phyloP scores from a whole-genome alignment of 148 eudicot species.

The Arctostaphylos glauca region DNA sequence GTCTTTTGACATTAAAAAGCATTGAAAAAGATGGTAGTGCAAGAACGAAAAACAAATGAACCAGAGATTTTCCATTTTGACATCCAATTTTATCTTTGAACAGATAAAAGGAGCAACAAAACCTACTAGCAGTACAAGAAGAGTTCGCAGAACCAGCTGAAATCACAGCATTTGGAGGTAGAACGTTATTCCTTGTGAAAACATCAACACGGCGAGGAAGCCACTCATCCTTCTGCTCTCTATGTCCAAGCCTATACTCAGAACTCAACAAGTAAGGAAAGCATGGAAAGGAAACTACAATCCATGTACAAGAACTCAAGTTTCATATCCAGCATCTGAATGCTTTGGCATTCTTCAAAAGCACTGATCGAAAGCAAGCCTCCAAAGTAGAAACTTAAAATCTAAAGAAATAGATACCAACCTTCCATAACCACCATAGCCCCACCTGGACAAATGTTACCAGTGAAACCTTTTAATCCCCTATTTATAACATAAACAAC shows the following conservation, averaged over 20 bases:
- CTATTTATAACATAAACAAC: not conserved
- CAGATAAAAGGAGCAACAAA: conserved; percentile 8
- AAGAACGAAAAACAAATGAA: not conserved
- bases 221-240: conserved; percentile 97
- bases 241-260: conserved; percentile 74
- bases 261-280: conserved; percentile 12
- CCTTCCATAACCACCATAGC: conserved; percentile 99
- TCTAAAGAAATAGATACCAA: conserved; percentile 30
- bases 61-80: not conserved
- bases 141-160: conserved; percentile 90
- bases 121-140: conserved; percentile 90
- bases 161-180: conserved; percentile 82
- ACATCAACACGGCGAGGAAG: conserved; percentile 82
- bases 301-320: not conserved
- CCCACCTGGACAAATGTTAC: conserved; percentile 65
- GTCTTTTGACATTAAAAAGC: not conserved
- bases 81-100: conserved; percentile 5
- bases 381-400: not conserved
- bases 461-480: not conserved
- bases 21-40: not conserved
- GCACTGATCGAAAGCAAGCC: not conserved
- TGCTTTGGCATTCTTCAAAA: not conserved
- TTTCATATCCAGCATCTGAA: conserved; percentile 8
- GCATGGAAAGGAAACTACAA: not conserved
- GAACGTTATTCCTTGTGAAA: conserved; percentile 73